Evolutionary conservation across 2,329 filamentous ascomycete species (phyloP).

Genomic region (Chaetomium strumarium): DNA sequence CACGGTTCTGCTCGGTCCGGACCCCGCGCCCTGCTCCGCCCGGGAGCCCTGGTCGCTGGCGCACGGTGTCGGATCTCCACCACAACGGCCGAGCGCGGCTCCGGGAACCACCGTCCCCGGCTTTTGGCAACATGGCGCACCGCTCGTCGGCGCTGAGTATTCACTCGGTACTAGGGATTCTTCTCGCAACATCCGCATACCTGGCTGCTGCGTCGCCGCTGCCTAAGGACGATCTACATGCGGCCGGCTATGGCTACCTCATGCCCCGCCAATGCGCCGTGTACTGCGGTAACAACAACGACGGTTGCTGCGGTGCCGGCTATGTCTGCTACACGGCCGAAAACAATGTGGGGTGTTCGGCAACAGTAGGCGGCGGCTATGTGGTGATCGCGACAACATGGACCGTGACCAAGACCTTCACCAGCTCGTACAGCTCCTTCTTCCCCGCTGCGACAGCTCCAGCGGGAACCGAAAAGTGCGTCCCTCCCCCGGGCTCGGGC

Average conservation of each 20-base stretch:
- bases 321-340: constrained; percentile 47
- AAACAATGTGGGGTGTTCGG: constrained; percentile 46
- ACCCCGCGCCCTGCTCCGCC: not conserved
- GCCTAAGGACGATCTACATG: constrained; percentile 39
- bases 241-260: constrained; percentile 45
- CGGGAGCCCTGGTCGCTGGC: constrained; percentile 5
- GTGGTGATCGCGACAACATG: constrained; percentile 50
- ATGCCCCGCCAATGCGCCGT: constrained; percentile 44
- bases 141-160: constrained; percentile 9
- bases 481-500: constrained; percentile 41
- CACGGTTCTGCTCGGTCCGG: not conserved
- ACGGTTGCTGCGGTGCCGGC: constrained; percentile 48
- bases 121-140: constrained; percentile 13
- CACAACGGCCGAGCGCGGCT: constrained; percentile 7
- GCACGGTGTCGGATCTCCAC: constrained; percentile 9
- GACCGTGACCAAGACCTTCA: constrained; percentile 55
- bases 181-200: constrained; percentile 30
- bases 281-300: constrained; percentile 50
- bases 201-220: constrained; percentile 17
- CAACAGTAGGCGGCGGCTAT: constrained; percentile 28
- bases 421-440: constrained; percentile 51
- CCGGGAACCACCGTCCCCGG: not conserved
- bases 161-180: constrained; percentile 34
- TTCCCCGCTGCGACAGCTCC: constrained; percentile 39
- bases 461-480: constrained; percentile 42